These are phyloP conservation scores for Fusarium sp. DNA, from an alignment of 2,329 filamentous ascomycete species.

Conservation along the genomic window DNA sequence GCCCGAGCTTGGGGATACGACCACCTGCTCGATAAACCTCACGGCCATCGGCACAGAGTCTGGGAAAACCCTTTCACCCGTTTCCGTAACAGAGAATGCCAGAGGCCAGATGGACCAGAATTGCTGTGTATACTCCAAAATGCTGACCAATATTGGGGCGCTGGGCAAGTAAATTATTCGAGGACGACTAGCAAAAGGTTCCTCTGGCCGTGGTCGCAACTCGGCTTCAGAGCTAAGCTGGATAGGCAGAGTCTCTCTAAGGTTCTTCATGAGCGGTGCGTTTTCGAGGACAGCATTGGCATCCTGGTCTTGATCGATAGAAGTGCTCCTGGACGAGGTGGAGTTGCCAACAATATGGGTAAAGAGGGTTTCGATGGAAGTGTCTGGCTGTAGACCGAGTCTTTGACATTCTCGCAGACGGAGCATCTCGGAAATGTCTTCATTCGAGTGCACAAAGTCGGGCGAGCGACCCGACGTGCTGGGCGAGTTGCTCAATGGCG, in stretches of 20 bases:
- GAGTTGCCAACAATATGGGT: not conserved
- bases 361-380: not conserved
- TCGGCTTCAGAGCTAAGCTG: not conserved
- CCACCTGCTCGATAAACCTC: slow-evolving; percentile 4
- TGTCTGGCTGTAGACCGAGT: not conserved
- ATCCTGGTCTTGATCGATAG: not conserved
- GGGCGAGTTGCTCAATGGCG: not conserved
- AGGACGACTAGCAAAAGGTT: not conserved
- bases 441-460: not conserved
- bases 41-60: not conserved
- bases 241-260: not conserved
- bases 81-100: not conserved
- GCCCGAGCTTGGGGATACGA: slow-evolving; percentile 1
- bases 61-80: slow-evolving; percentile 4
- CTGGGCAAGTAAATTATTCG: not conserved
- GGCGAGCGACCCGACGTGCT: not conserved
- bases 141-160: not conserved
- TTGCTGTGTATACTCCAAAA: slow-evolving; percentile 18
- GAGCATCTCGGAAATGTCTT: not conserved
- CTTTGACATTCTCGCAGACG: not conserved
- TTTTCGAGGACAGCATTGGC: not conserved
- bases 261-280: not conserved
- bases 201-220: not conserved
- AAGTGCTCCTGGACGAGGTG: not conserved
- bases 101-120: slow-evolving; percentile 39